Evolutionary conservation across 164 flowering plant genomes (phyloP), one percentile per base, ranked within the genome.

Genomic region (Paratinospora sagittata): DNA sequence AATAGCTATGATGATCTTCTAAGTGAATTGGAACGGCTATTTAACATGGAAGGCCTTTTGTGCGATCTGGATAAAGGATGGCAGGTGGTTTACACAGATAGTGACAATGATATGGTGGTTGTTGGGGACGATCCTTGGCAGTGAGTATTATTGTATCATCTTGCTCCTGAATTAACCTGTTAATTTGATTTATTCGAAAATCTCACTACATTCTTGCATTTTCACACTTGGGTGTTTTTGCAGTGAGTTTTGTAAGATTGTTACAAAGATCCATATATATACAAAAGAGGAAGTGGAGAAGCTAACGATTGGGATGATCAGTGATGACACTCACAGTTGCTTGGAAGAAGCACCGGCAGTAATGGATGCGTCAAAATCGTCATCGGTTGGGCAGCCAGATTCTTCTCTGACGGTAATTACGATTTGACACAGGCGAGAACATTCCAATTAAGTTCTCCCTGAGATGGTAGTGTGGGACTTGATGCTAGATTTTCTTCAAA

Each of bases 101-200:
- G 84, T 47, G 97, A 94, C 73, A 81, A 89, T 68, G 98, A 93
- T 75, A 78, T 89, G 77, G 88, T 93, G 92, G 89, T 88, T 21
- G 94, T 90, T 26, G 98, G 98, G 4, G 98, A 94, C 80, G 90
- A 90, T 45, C 97, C 98, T 41, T 94, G 98, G 98, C 81, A 81
- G 98, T 94, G 79, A 91, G 98, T 85, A 0, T 74, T 30, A 30
- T 30, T 30, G 4, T 24, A 14, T 57, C 49, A 13, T 57, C 49
- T 47, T 60, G 27, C 39, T 47, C 30, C 60, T 37, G 70, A 12
- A 24, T 27, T 57, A 14, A 27, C 52, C 11, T 10, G 13, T 34
- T 37, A 7, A 24, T 13, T 8, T 23, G 65, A 6, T 8, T 5
- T 36, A 66, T 39, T 66, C 41, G 27, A 13, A 12, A 66, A n/a